These are phyloP conservation scores for Colletotrichum scovillei DNA, from an alignment of 2,329 filamentous ascomycete species.

Conservation along the genomic window DNA sequence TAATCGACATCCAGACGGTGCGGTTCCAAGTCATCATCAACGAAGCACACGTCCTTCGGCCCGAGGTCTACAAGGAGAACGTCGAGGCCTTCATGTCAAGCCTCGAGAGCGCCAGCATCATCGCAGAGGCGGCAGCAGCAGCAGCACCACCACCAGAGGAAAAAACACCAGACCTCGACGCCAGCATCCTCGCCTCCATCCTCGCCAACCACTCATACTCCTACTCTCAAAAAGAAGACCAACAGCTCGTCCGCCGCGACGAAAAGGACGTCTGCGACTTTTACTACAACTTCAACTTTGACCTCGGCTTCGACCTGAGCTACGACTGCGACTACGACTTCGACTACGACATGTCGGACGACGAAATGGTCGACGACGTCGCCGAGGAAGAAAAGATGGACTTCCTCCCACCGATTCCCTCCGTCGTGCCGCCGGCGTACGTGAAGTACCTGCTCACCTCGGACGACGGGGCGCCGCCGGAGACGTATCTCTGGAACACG, in stretches of 20 bases:
- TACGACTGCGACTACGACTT: slow-evolving; percentile 3
- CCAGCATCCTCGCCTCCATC: too few species aligned
- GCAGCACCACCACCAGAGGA: background rate
- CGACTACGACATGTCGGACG: slow-evolving; percentile 4
- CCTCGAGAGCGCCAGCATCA: background rate
- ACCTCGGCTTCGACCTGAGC: slow-evolving; percentile 26
- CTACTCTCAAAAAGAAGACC: background rate
- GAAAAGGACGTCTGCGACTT: slow-evolving; percentile 17
- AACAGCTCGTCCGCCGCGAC: background rate
- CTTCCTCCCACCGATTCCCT: slow-evolving; percentile 22
- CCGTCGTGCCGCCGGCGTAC: slow-evolving; percentile 45
- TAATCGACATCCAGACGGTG: slow-evolving; percentile 52
- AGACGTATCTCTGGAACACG: slow-evolving; percentile 55
- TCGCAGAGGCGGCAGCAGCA: background rate
- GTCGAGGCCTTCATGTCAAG: slow-evolving; percentile 47
- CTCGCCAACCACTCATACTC: too few species aligned
- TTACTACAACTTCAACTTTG: slow-evolving; percentile 31
- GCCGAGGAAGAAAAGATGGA: slow-evolving; percentile 7
- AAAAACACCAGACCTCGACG: background rate
- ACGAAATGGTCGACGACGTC: slow-evolving; percentile 15
- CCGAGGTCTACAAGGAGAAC: slow-evolving; percentile 45
- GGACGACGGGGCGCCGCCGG: slow-evolving; percentile 44
- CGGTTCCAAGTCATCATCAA: slow-evolving; percentile 53
- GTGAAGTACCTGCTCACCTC: slow-evolving; percentile 46
- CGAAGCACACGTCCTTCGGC: slow-evolving; percentile 45